These are phyloP conservation scores for Nicotiana undulata DNA, from an alignment of 257 asterid genomes.

Conservation along the genomic window DNA sequence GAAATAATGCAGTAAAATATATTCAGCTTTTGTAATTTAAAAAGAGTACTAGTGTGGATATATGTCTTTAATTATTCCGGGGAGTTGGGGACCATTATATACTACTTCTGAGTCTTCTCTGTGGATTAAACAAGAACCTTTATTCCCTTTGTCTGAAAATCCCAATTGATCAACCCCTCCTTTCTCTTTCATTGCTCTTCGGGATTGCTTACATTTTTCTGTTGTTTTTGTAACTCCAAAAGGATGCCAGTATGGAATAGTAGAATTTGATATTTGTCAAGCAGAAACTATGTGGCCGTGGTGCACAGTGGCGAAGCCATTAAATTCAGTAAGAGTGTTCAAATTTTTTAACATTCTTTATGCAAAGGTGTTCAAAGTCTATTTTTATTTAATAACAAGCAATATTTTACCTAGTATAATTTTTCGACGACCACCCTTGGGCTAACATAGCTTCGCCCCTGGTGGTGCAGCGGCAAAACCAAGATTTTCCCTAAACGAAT, in stretches of 20 bases:
- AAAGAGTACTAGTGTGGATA: conserved; percentile 12
- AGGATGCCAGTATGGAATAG: neutral
- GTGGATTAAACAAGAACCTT: conserved; percentile 23
- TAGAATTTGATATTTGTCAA: neutral
- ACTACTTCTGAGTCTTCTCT: conserved; percentile 1
- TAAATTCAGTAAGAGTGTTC: too few relatives aligned
- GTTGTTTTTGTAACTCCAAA: too few relatives aligned
- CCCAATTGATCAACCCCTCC: conserved; percentile 24
- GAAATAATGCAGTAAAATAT: neutral
- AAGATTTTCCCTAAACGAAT: too few relatives aligned
- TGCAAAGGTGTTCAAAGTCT: too few relatives aligned
- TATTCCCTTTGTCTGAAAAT: conserved; percentile 60
- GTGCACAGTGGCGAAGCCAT: too few relatives aligned
- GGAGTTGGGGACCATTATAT: conserved; percentile 28
- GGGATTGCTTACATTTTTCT: conserved; percentile 2
- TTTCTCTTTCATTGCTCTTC: conserved; percentile 23
- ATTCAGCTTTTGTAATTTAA: conserved; percentile 18
- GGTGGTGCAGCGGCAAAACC: too few relatives aligned
- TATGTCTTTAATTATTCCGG: neutral
- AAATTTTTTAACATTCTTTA: too few relatives aligned
- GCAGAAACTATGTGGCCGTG: neutral
- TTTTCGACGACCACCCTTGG: too few relatives aligned
- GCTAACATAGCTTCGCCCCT: accelerated
- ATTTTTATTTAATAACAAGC: too few relatives aligned
- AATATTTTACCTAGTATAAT: too few relatives aligned